Evolutionary conservation across 352 stramenopile genomes (phyloP).

Genomic region (Elongisporangium anandrum): DNA sequence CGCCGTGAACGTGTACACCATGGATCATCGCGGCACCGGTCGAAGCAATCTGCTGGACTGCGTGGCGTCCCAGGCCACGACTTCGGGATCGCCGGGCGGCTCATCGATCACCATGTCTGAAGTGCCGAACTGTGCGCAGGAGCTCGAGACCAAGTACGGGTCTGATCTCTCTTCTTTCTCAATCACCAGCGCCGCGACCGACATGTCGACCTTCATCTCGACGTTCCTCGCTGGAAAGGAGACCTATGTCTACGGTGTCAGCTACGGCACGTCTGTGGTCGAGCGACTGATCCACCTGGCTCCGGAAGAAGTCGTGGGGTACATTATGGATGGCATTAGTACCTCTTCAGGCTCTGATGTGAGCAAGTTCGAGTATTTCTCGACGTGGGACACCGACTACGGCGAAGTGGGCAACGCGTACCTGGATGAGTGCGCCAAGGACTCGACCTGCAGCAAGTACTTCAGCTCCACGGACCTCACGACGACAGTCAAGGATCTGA

Average conservation of each 20-base stretch:
- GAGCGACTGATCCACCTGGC: conserved; percentile 8
- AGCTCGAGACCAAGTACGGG: conserved; percentile 25
- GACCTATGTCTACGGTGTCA: conserved; percentile 21
- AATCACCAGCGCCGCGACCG: conserved; percentile 27
- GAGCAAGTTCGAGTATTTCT: conserved; percentile 27
- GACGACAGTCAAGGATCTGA: conserved; percentile 11
- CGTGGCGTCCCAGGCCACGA: conserved; percentile 19
- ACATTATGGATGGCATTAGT: conserved; percentile 13
- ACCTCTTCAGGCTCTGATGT: conserved; percentile 31
- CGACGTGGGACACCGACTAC: conserved; percentile 31
- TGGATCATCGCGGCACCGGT: conserved; percentile 41
- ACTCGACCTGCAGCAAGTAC: conserved; percentile 12
- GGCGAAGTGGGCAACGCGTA: conserved; percentile 26
- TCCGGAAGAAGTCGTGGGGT: conserved; percentile 3
- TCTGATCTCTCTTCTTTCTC: conserved; percentile 23
- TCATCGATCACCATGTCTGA: conserved; percentile 12
- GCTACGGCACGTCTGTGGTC: conserved; percentile 16
- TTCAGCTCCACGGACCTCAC: conserved; percentile 14
- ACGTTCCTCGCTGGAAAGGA: conserved; percentile 12
- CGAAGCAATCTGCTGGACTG: conserved; percentile 26
- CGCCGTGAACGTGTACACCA: conserved; percentile 35
- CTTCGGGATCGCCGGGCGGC: conserved; percentile 16
- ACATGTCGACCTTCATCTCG: conserved; percentile 19
- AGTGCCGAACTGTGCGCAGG: conserved; percentile 21
- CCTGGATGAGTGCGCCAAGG: conserved; percentile 14